phyloP scores from a whole-genome alignment of 1,139 yeast species.

The Lodderomyces parapsilosis region DNA sequence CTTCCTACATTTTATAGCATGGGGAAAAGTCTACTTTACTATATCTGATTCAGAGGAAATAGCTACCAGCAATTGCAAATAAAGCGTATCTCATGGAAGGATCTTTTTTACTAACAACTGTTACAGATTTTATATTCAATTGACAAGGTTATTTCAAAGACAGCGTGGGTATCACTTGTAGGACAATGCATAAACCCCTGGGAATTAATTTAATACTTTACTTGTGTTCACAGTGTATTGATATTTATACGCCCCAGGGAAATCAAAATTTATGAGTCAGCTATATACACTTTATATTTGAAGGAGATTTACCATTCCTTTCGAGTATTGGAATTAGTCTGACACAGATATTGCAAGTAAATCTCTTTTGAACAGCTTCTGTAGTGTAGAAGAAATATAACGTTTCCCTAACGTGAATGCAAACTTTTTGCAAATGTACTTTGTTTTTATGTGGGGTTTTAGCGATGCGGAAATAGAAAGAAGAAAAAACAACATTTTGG shows the following conservation, averaged over 20 bases:
- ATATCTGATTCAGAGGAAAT: conserved; percentile 7
- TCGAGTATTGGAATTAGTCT: conserved; percentile 12
- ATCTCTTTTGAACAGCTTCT: neutral
- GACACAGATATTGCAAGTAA: conserved; percentile 4
- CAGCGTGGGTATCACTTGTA: neutral
- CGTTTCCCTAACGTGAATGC: too few relatives aligned
- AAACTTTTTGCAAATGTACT: too few relatives aligned
- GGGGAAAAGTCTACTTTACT: conserved; percentile 13
- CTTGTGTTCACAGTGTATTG: neutral
- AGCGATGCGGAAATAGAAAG: too few relatives aligned
- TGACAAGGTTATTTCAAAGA: neutral
- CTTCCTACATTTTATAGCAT: conserved; percentile 11
- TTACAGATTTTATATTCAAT: neutral
- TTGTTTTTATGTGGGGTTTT: neutral
- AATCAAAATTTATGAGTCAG: conserved; percentile 9
- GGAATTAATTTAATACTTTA: conserved; percentile 7
- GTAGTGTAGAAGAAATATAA: neutral
- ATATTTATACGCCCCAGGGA: conserved; percentile 21
- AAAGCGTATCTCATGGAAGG: neutral
- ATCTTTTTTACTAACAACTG: neutral
- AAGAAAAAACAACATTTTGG: too few relatives aligned
- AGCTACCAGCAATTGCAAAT: neutral
- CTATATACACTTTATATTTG: conserved; percentile 12
- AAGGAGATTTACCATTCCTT: conserved; percentile 8
- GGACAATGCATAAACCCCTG: conserved; percentile 12